Conservation (phyloP, 495 filamentous ascomycete species). For the Trichocladium uniseriatum region DNA sequence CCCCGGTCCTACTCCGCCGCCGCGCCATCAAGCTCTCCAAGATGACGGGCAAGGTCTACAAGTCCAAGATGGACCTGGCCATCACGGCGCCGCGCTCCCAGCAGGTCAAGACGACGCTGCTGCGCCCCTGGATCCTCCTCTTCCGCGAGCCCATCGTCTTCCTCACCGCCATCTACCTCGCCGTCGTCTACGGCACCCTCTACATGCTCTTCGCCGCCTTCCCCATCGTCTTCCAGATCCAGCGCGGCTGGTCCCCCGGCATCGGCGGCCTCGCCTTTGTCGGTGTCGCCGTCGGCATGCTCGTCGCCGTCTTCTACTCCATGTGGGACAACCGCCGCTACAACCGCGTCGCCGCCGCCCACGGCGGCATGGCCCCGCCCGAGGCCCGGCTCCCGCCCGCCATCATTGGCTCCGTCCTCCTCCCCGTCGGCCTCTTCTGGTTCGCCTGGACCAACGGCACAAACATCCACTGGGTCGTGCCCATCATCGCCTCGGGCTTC, state of each 20-base stretch:
- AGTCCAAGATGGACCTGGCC: conserved; percentile 47
- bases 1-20: conserved; percentile 54
- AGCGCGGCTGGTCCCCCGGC: conserved; percentile 62
- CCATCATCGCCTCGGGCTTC: conserved; percentile 36
- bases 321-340: conserved; percentile 60
- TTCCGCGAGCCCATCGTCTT: conserved; percentile 75
- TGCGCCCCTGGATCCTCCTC: conserved; percentile 69
- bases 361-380: conserved; percentile 49
- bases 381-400: conserved; percentile 75
- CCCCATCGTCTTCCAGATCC: conserved; percentile 64
- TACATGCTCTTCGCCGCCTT: conserved; percentile 91
- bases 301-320: conserved; percentile 54
- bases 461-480: conserved; percentile 44
- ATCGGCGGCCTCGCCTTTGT: conserved; percentile 71
- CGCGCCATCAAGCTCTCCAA: conserved; percentile 59
- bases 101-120: conserved; percentile 41
- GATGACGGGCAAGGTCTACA: conserved; percentile 56
- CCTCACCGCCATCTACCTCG: conserved; percentile 64
- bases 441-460: conserved; percentile 52
- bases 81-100: conserved; percentile 40
- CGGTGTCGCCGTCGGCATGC: conserved; percentile 72
- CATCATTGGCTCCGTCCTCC: conserved; percentile 47
- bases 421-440: conserved; percentile 49
- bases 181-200: conserved; percentile 73
- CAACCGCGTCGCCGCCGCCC: conserved; percentile 39